Evolutionary conservation across 257 asterid species (phyloP), one percentile per base, ranked within the genome.

Genomic region (Solanum rostratum): DNA sequence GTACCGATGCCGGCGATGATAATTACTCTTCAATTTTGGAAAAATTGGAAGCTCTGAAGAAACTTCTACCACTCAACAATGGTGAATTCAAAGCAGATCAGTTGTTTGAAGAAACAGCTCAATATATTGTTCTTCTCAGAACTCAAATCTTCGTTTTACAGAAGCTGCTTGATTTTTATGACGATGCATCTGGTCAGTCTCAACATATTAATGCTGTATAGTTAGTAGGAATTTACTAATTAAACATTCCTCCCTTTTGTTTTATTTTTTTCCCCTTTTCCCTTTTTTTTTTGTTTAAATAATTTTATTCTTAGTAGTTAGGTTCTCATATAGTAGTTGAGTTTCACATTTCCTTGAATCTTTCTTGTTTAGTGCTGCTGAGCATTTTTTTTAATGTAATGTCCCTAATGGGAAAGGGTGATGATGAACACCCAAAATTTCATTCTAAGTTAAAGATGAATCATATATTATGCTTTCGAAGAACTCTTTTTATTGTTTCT

Each of bases 71-170:
- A 0, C 84, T 86, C 60, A 83, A 83, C 9, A 79, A 69, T 0
- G 90, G 24, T 3, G 84, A 85, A 14, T 74, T 85, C 22, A 93
- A 92, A 60, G 81, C 93, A 1, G 98, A 92, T 37, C 89, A 92
- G 80, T 87, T 95, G 54, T 95, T 92, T 22, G 89, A 88, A 71
- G 97, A 94, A 86, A 92, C 98, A 5, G 95, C 98, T 27, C 89
- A 91, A 83, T 93, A 94, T 93, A 95, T 95, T 86, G 92, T 90
- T 12, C 94, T 88, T 53, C 90, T 93, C 66, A 88, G 89, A 86
- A 87, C 95, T 41, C 97, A 93, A 92, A 93, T 94, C 80, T 82
- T 90, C 33, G 89, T 94, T 85, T 69, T 95, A 86, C 98, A 94
- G 90, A 92, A 90, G 80, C 85, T 95, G 89, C 90, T 95, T 12